These are phyloP conservation scores for Entomortierella beljakovae DNA, from an alignment of 192 early-diverging fungal genomes.

Conservation along the genomic window DNA sequence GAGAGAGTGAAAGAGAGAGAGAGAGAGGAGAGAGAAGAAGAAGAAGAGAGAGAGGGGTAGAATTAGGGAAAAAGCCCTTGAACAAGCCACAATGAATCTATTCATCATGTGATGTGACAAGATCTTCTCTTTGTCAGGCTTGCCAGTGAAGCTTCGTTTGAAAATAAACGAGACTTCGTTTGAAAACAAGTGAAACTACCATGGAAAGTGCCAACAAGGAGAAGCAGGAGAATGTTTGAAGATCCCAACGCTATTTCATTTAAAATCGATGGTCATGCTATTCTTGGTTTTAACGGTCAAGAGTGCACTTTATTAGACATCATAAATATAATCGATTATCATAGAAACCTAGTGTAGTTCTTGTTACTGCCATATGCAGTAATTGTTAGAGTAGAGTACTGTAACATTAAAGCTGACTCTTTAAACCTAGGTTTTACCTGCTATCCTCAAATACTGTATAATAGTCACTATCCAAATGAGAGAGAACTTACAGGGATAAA, in stretches of 20 bases:
- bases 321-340: background rate
- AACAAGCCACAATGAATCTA: background rate
- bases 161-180: background rate
- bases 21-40: background rate
- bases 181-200: background rate
- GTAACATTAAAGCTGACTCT: too few species aligned
- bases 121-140: background rate
- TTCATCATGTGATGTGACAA: background rate
- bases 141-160: background rate
- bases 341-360: too few species aligned
- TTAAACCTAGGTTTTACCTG: too few species aligned
- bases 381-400: too few species aligned
- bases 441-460: too few species aligned
- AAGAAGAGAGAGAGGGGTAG: conserved; percentile 5
- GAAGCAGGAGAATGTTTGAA: conserved; percentile 11
- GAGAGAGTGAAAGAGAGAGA: background rate
- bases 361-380: too few species aligned
- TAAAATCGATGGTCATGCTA: conserved; percentile 5
- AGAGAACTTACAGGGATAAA: too few species aligned
- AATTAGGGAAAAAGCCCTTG: background rate
- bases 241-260: conserved; percentile 5
- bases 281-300: conserved; percentile 1
- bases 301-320: background rate
- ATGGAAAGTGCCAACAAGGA: too few species aligned
- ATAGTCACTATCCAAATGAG: too few species aligned